phyloP scores from a whole-genome alignment of 768 basidiomycete genomes.

The Leucocoprinus leucothites region DNA sequence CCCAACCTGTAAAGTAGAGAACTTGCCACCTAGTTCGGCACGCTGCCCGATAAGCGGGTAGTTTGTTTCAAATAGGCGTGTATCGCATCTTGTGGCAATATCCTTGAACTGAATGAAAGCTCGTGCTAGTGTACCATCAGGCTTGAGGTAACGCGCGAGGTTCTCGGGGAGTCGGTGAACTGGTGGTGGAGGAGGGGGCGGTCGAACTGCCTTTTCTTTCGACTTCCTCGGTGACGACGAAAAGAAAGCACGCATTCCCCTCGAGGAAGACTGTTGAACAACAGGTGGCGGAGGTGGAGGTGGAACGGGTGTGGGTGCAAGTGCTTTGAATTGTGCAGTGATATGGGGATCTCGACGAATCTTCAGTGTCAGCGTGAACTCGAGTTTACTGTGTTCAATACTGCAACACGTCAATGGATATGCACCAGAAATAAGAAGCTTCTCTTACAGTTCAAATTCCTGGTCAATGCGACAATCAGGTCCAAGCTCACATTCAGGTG shows the following conservation, averaged over 20 bases:
- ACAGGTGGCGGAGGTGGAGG: constrained; percentile 31
- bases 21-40: constrained; percentile 50
- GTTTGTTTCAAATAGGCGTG: constrained; percentile 77
- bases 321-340: constrained; percentile 68
- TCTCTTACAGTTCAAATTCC: constrained; percentile 84
- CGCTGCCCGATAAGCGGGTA: constrained; percentile 81
- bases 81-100: constrained; percentile 78
- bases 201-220: constrained; percentile 43
- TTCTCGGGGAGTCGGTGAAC: constrained; percentile 61
- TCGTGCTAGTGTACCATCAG: constrained; percentile 85
- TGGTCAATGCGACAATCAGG: constrained; percentile 70
- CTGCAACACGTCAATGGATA: constrained; percentile 31
- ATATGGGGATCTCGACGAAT: constrained; percentile 86
- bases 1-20: constrained; percentile 71
- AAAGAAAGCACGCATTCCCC: constrained; percentile 75
- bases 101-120: constrained; percentile 90
- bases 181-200: constrained; percentile 34
- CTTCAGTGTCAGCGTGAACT: constrained; percentile 89
- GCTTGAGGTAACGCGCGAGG: constrained; percentile 77
- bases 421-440: not conserved
- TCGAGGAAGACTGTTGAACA: constrained; percentile 47
- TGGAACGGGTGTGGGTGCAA: constrained; percentile 34
- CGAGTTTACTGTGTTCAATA: constrained; percentile 91
- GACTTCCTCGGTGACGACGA: constrained; percentile 71
- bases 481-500: constrained; percentile 67